Conservation (phyloP, 2,329 filamentous ascomycete genomes). For the Talaromyces sp. region DNA sequence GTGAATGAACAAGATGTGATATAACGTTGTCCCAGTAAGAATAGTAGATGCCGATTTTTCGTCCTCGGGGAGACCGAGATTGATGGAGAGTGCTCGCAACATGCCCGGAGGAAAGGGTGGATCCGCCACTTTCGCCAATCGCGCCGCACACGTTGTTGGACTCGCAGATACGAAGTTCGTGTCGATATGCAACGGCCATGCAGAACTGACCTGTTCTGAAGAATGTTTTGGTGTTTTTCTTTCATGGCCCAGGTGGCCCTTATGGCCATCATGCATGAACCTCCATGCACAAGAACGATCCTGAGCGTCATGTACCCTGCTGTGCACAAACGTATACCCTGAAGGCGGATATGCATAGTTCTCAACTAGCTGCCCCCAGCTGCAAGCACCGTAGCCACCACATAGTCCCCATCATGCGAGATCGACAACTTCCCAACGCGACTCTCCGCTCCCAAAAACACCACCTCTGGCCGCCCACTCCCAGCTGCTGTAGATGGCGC, state of each 20-base stretch:
- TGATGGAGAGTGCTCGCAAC: not conserved
- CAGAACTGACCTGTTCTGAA: not conserved
- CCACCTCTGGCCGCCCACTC: slow-evolving; percentile 30
- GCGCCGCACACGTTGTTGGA: not conserved
- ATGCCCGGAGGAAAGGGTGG: not conserved
- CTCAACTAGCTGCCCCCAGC: slow-evolving; percentile 13
- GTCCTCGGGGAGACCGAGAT: not conserved
- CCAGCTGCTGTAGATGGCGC: slow-evolving; percentile 14
- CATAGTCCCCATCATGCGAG: slow-evolving; percentile 81
- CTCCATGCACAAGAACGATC: not conserved
- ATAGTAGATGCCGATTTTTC: not conserved
- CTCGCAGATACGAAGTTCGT: not conserved
- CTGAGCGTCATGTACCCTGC: not conserved
- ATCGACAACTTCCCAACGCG: slow-evolving; percentile 69
- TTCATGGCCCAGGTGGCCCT: too few relatives aligned
- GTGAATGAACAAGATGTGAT: not conserved
- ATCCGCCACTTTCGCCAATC: not conserved
- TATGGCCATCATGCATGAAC: not conserved
- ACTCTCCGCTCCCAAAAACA: slow-evolving; percentile 29
- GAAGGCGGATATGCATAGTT: not conserved
- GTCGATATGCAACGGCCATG: not conserved
- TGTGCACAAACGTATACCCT: not conserved
- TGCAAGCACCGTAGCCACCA: slow-evolving; percentile 45
- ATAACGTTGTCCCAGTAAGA: not conserved
- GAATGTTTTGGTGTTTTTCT: not conserved